Percentiles rank a stretch among this genome's conserved stretches.
Evolutionary conservation across 768 basidiomycete genomes (phyloP).

Genomic region (Plicaturopsis crispa): DNA sequence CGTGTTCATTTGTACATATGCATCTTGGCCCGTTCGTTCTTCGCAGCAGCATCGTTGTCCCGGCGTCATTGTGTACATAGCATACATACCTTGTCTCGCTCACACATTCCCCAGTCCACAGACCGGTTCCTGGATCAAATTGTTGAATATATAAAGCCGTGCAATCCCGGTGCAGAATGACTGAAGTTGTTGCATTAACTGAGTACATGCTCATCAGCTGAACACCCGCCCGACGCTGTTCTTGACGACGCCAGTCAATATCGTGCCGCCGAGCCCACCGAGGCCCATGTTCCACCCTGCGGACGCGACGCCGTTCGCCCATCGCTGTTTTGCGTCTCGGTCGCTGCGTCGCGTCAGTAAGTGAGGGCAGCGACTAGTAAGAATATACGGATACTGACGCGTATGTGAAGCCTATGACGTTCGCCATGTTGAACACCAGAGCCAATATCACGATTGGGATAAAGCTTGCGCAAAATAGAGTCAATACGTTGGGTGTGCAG

Average conservation of each 20-base stretch:
- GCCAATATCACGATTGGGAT: conserved; percentile 92
- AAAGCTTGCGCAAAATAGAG: conserved; percentile 47
- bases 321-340: conserved; percentile 87
- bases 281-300: conserved; percentile 66
- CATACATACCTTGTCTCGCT: too few relatives aligned
- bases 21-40: too few relatives aligned
- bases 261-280: conserved; percentile 78
- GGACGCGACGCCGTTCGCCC: conserved; percentile 73
- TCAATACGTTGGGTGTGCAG: conserved; percentile 4
- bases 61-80: too few relatives aligned
- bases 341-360: conserved; percentile 41
- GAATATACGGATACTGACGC: conserved; percentile 48
- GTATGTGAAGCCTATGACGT: conserved; percentile 95
- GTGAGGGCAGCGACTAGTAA: conserved; percentile 2
- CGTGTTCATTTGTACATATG: too few relatives aligned
- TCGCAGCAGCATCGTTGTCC: too few relatives aligned
- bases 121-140: too few relatives aligned
- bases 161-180: too few relatives aligned
- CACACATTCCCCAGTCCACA: too few relatives aligned
- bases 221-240: conserved; percentile 77
- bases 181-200: too few relatives aligned
- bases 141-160: too few relatives aligned
- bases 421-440: conserved; percentile 92
- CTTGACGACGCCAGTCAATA: conserved; percentile 77
- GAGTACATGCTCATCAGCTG: too few relatives aligned